Base-by-base conservation (phyloP, 2,329 filamentous ascomycete genomes). In the Chaetomium olivaceum region DNA sequence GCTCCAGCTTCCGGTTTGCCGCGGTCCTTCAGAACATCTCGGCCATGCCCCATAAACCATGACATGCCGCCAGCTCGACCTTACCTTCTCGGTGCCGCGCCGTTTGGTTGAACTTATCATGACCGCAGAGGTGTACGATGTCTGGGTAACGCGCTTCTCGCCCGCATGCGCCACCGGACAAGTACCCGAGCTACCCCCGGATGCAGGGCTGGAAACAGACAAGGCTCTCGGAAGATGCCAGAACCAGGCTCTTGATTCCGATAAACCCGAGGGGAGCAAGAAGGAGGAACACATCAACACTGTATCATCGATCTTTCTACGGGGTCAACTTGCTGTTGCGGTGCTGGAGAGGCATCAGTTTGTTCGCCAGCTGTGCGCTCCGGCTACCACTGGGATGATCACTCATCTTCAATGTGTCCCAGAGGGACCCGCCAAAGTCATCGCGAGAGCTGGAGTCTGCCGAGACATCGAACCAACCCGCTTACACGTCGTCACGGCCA, bases 191-290 rank as follows among this genome's bases (percentile, higher is more conserved):
- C 1, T 14, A 11, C n/a, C 23, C 8, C 46, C 46, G n/a, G 46
- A 9, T 21, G 11, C 33, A 39, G 16, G 14, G 36, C 36, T 52
- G 25, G 27, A 23, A 29, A 29, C 50, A 4, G 25, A 14, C 2
- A 39, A 14, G 4, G 27, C 7, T 56, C 25, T 51, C 23, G 33
- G 11, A 31, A 27, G 21, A 36, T 48, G 21, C 54, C 54, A 58
- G 46, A 31, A 29, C 52, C 50, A 5, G 23, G 46, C 31, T 54
- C 63, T 59, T 65, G 19, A 19, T 11, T 36, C n/a, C n/a, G n/a
- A 16, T 21, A 4, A 39, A 21, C 36, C 25, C 4, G 11, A 39
- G 6, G n/a, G 33, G 54, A 8, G n/a, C 3, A 27, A 48, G 19
- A 25, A 25, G n/a, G 27, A 27, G 19, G 39, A 21, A 16, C n/a